These are phyloP conservation scores for Cystobasidium sp. DNA, from an alignment of 1,284 basidiomycete species.

Conservation along the genomic window DNA sequence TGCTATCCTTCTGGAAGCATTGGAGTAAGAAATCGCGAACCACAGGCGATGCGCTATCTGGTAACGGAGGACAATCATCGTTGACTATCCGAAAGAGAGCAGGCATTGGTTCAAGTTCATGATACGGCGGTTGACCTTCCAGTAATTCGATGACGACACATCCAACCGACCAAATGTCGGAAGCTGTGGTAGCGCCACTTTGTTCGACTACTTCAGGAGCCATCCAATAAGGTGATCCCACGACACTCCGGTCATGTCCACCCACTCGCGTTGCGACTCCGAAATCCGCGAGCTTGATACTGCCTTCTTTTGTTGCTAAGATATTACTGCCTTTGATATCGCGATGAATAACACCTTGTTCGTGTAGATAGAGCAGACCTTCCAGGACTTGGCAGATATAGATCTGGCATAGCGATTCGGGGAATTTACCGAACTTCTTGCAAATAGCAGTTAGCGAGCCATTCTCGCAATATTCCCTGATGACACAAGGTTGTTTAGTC, in stretches of 20 bases:
- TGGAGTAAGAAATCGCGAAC: constrained; percentile 96
- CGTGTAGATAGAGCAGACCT: constrained; percentile 90
- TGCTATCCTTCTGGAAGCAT: constrained; percentile 97
- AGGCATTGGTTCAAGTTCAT: constrained; percentile 95
- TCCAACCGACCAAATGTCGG: constrained; percentile 94
- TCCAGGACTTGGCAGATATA: constrained; percentile 91
- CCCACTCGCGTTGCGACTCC: constrained; percentile 58
- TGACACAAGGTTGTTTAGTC: no score
- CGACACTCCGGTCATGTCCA: constrained; percentile 83
- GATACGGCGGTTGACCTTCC: constrained; percentile 94
- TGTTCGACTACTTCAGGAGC: constrained; percentile 98
- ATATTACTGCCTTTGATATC: constrained; percentile 99
- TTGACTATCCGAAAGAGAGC: constrained; percentile 97
- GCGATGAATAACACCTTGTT: constrained; percentile 97
- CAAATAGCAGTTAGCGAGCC: constrained; percentile 92
- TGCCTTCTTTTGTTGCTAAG: constrained; percentile 97
- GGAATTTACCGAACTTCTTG: constrained; percentile 96
- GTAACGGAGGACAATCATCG: constrained; percentile 93
- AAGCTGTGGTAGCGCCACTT: constrained; percentile 92
- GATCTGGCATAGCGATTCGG: constrained; percentile 91
- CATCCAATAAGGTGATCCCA: constrained; percentile 99
- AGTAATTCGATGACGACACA: constrained; percentile 95
- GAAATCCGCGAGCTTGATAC: constrained; percentile 68
- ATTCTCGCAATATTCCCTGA: constrained; percentile 88
- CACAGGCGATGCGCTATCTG: constrained; percentile 81